Base-by-base conservation (phyloP, 1,284 basidiomycete genomes). In the Heterobasidion annosum region DNA sequence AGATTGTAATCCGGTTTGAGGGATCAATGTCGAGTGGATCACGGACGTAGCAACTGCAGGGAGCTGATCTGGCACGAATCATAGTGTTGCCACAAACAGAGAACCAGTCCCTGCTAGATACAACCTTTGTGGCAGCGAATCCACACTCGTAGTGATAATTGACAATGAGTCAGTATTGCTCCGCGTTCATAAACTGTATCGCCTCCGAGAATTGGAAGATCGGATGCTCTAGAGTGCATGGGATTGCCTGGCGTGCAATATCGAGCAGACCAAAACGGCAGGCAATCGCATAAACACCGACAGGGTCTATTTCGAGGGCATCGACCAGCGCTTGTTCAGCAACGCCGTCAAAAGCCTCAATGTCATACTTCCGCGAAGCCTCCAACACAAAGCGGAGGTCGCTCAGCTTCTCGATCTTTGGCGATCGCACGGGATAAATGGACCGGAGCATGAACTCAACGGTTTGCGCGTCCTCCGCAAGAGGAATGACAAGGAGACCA, bases 331-430 rank as follows among this genome's bases (percentile, higher is more conserved):
- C 33, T 2, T 18, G 33, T 37, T 54, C 45, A 1, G 46, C 47
- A 10, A 25, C 37, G 1, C 40, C 40, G 8, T 46, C 13, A 9
- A 34, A 48, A 13, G 42, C n/a, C 9, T 34, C 35, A 45, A 60
- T 54, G 1, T 59, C 53, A 43, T 57, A 59, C 32, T 60, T 58
- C 19, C 43, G 32, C 8, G 57, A 55, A 0, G 52, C 56, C 33
- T 19, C 34, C 1, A 50, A 32, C 8, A 50, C 34, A n/a, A 34
- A 16, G 19, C 32, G 48, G 10, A 54, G 37, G 40, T 16, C n/a
- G 2, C 9, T 48, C 9, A 56, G 35, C 33, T 48, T 34, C 25
- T 40, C 34, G 45, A 54, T 47, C 33, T 15, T 42, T 2, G n/a
- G n/a, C n/a, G 48, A 34, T 5, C 18, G 37, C 4, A 54, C 19